phyloP scores from a whole-genome alignment of 352 stramenopile species.

The Phytophthora uliginosa region DNA sequence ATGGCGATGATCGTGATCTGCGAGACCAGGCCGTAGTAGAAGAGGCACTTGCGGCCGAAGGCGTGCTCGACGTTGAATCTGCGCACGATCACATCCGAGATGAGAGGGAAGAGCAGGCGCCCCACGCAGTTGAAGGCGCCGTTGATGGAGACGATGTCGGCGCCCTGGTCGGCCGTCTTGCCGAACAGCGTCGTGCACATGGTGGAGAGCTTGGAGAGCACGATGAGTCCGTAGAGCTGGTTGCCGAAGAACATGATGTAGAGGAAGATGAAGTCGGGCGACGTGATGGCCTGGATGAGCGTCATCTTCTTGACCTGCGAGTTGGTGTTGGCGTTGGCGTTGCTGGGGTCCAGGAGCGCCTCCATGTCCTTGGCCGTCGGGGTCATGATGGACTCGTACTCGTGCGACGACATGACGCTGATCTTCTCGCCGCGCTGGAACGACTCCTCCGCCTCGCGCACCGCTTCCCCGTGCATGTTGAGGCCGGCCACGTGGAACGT shows the following conservation, averaged over 20 bases:
- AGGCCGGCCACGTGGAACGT: slow-evolving; percentile 58
- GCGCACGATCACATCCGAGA: slow-evolving; percentile 58
- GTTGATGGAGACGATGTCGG: slow-evolving; percentile 73
- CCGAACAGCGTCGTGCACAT: slow-evolving; percentile 67
- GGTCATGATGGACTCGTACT: slow-evolving; percentile 56
- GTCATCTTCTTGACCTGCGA: slow-evolving; percentile 59
- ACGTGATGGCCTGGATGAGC: slow-evolving; percentile 63
- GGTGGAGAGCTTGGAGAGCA: slow-evolving; percentile 68
- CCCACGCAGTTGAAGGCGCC: slow-evolving; percentile 70
- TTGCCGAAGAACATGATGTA: slow-evolving; percentile 82
- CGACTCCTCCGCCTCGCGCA: slow-evolving; percentile 46
- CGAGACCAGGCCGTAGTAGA: slow-evolving; percentile 65
- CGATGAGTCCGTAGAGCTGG: slow-evolving; percentile 74
- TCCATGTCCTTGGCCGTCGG: slow-evolving; percentile 47
- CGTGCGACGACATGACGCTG: slow-evolving; percentile 52
- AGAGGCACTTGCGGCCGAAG: slow-evolving; percentile 66
- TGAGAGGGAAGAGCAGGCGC: slow-evolving; percentile 54
- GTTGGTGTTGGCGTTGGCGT: slow-evolving; percentile 22
- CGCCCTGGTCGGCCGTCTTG: slow-evolving; percentile 45
- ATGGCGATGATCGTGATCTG: slow-evolving; percentile 76
- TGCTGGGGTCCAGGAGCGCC: slow-evolving; percentile 30
- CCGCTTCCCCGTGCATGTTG: slow-evolving; percentile 70
- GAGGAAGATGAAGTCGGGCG: slow-evolving; percentile 70
- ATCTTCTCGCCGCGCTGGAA: slow-evolving; percentile 49
- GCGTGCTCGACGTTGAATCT: slow-evolving; percentile 59